phyloP scores from a whole-genome alignment of 345 rosid species.

The Boechera retrofracta region DNA sequence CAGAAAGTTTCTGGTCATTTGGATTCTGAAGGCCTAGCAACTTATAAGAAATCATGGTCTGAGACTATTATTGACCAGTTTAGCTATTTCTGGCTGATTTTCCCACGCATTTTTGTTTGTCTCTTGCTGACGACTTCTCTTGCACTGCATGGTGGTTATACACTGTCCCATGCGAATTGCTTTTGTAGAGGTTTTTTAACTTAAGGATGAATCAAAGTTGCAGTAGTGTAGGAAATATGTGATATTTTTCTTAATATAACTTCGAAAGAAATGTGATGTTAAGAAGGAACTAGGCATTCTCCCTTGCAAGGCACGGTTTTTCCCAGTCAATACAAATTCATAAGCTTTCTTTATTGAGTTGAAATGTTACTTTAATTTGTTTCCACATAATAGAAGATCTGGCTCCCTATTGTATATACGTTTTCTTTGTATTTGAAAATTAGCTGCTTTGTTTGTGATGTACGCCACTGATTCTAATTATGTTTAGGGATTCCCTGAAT shows the following conservation, averaged over 20 bases:
- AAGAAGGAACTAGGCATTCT: conserved; percentile 19
- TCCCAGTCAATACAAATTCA: conserved; percentile 12
- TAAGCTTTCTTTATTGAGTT: conserved; percentile 28
- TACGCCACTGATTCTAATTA: conserved; percentile 31
- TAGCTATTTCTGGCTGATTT: conserved; percentile 29
- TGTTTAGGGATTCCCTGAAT: conserved; percentile 22
- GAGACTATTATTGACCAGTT: conserved; percentile 20
- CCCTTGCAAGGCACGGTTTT: conserved; percentile 7
- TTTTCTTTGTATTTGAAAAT: conserved; percentile 21
- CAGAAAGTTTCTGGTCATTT: conserved; percentile 30
- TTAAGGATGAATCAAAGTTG: conserved; percentile 22
- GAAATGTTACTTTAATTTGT: conserved; percentile 19
- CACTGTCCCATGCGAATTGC: conserved; percentile 9
- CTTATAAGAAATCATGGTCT: conserved; percentile 29
- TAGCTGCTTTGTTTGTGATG: conserved; percentile 28
- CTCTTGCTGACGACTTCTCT: conserved; percentile 11
- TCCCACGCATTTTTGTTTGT: conserved; percentile 6
- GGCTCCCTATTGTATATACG: conserved; percentile 24
- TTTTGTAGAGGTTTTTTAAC: conserved; percentile 30
- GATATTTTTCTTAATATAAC: conserved; percentile 17
- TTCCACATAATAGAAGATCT: conserved; percentile 18
- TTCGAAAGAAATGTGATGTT: conserved; percentile 13
- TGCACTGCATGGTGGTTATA: conserved; percentile 28
- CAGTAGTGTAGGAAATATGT: conserved; percentile 28
- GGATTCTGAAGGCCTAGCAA: conserved; percentile 31